Evolutionary conservation across 2,329 filamentous ascomycete genomes (phyloP), one percentile per base, ranked within the genome.

Genomic region (Nemania bipapillata): DNA sequence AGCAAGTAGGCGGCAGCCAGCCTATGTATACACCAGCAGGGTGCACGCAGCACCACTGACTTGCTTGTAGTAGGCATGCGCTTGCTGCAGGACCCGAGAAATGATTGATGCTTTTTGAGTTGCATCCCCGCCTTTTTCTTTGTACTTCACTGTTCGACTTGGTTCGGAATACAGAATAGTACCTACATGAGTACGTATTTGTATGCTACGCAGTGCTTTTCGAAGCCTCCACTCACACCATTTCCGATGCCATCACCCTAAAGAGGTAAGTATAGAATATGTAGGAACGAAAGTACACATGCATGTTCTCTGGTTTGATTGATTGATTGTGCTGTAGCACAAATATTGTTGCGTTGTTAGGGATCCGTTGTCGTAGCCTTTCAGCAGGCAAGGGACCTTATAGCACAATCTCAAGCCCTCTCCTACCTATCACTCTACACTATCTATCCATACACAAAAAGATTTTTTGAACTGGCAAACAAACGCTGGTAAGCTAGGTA

Each of bases 21-120:
- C 22, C 9, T 54, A 49, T 45, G 32, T 54, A 26, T 49, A 65
- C 35, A 45, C 56, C 52, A n/a, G 52, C 52, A 45, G 56, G 28
- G 42, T 65, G 56, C 42, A 53, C 57, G 40, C 32, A 57, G n/a
- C n/a, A n/a, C n/a, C n/a, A n/a, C n/a, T n/a, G n/a, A n/a, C n/a
- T n/a, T n/a, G n/a, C n/a, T n/a, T n/a, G n/a, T n/a, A n/a, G n/a
- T n/a, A n/a, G n/a, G n/a, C 50, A 49, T 47, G 47, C 37, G 22
- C 40, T 57, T n/a, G n/a, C 56, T 68, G 66, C 47, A 68, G 45
- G 63, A 62, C 56, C 61, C 57, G 57, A 61, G 52, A 65, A 65
- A 62, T 62, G 62, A 56, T 50, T 58, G 63, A 52, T 56, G 63
- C 45, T 66, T 49, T 58, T 58, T 49, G 47, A 37, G 53, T 35